phyloP scores from a whole-genome alignment of 305 asterid species.

The Plantago rigida region DNA sequence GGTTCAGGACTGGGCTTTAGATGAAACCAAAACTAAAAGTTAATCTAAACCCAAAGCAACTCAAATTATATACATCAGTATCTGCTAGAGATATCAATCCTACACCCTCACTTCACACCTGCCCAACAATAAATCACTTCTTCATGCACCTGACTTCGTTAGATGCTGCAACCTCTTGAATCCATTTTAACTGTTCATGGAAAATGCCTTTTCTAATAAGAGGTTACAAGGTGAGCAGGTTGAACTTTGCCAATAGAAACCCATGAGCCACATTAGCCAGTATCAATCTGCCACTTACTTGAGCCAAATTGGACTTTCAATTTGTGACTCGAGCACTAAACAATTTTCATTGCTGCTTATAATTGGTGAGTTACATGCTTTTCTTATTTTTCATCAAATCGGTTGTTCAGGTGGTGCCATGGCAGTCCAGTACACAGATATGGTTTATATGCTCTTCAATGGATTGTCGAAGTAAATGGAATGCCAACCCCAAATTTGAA shows the following conservation, averaged over 20 bases:
- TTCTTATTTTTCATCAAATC: slow-evolving; percentile 10
- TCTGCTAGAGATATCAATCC: no score
- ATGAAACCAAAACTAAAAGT: no score
- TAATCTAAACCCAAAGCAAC: no score
- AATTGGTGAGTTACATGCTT: neutral
- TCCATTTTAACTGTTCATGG: slow-evolving; percentile 1
- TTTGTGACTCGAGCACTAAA: neutral
- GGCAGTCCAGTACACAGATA: slow-evolving; percentile 94
- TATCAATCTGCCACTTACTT: neutral
- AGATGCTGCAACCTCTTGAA: neutral
- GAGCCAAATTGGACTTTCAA: slow-evolving; percentile 14
- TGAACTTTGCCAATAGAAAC: neutral
- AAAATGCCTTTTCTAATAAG: neutral
- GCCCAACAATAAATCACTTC: no score
- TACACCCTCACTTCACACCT: no score
- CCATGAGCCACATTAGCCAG: neutral
- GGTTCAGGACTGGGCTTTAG: no score
- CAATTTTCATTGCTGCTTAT: neutral
- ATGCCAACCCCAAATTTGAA: slow-evolving; percentile 83
- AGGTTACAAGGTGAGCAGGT: neutral
- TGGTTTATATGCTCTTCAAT: slow-evolving; percentile 90
- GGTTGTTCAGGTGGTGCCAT: slow-evolving; percentile 77
- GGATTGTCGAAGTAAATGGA: slow-evolving; percentile 94
- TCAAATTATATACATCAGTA: no score
- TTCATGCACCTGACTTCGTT: neutral